Evolutionary conservation across 2,329 filamentous ascomycete species (phyloP), one percentile per base, ranked within the genome.

Genomic region (Meredithiella fracta): DNA sequence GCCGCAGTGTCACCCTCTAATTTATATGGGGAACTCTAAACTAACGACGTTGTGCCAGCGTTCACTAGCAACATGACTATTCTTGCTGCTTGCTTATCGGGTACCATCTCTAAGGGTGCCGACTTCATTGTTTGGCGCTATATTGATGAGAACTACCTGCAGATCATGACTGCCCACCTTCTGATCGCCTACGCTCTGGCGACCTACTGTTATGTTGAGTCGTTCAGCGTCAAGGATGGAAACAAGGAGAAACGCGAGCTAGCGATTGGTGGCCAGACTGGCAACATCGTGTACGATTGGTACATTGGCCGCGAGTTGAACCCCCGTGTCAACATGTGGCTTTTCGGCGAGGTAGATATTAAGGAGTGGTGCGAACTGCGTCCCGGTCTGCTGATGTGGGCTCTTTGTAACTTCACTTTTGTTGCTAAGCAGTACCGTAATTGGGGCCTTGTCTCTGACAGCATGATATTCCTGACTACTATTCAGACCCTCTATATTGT

Each of bases 241-340:
- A 87, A 94, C 66, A 72, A 76, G 11, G 75, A 83, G 51, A 72
- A 78, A 60, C 85, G 90, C 42, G 83, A 92, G 66, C 76, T 97
- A 6, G 90, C 90, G 0, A 79, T 80, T 1, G 89, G 90, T 47
- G 90, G 89, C 15, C 79, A 85, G 65, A 82, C 80, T 1, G 90
- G 89, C 58, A 96, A 94, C 68, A 71, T 88, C 60, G 69, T 96
- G 38, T 96, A 97, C 67, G 91, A 97, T 69, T 97, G 88, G 81
- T 97, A 89, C 70, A 96, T 97, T 61, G 91, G 91, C 20, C 86
- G 91, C 26, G 91, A 97, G 68, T 80, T 97, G 59, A 97, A 97
- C 70, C 91, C 91, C 2, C 86, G 90, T 51, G 69, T 94, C 59
- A 79, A 76, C 0, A 71, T 95, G 23, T 89, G 89, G 1, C 67